A percentile compares a stretch with the other conserved stretches of the same genome.
These are phyloP conservation scores for Penicillium capsulatum DNA, from an alignment of 2,329 filamentous ascomycete genomes.

Conservation along the genomic window DNA sequence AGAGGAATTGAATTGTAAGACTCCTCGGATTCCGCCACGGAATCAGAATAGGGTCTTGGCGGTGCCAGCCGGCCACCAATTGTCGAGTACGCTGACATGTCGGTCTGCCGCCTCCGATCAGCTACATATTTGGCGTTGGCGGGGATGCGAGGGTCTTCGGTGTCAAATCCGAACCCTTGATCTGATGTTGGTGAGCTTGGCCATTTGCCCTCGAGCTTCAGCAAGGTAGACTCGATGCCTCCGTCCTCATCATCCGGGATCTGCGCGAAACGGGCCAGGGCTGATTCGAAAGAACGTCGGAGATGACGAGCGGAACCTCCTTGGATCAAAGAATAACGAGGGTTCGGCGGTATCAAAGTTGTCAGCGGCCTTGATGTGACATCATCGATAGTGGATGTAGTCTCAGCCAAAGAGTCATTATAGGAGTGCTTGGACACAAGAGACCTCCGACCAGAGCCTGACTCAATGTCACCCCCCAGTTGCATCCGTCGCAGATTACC, in stretches of 20 bases:
- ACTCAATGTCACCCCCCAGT: slow-evolving; percentile 60
- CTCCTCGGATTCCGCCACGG: slow-evolving; percentile 59
- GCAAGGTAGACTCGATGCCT: slow-evolving; percentile 83
- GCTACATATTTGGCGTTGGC: slow-evolving; percentile 6
- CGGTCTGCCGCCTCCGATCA: slow-evolving; percentile 23
- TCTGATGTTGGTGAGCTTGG: slow-evolving; percentile 41
- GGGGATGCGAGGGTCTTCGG: background rate
- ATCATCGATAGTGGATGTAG: slow-evolving; percentile 15
- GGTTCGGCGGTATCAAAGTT: slow-evolving; percentile 30
- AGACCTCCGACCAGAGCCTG: slow-evolving; percentile 34
- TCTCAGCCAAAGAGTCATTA: slow-evolving; percentile 25
- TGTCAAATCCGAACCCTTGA: slow-evolving; percentile 7
- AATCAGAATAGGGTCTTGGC: slow-evolving; percentile 39
- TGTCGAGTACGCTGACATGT: slow-evolving; percentile 26
- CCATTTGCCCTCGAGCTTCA: slow-evolving; percentile 88
- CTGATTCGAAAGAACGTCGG: slow-evolving; percentile 74
- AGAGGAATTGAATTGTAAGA: slow-evolving; percentile 76
- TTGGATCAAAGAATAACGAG: slow-evolving; percentile 42
- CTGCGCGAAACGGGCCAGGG: slow-evolving; percentile 79
- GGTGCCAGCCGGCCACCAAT: slow-evolving; percentile 26
- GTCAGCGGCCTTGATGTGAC: slow-evolving; percentile 24
- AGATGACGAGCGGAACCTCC: slow-evolving; percentile 56
- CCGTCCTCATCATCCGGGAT: slow-evolving; percentile 87
- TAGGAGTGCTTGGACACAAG: slow-evolving; percentile 37
- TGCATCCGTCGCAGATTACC: slow-evolving; percentile 67